Evolutionary conservation across 495 filamentous ascomycete genomes (phyloP), one percentile per base, ranked within the genome.

Genomic region (Penicillium egyptiacum): DNA sequence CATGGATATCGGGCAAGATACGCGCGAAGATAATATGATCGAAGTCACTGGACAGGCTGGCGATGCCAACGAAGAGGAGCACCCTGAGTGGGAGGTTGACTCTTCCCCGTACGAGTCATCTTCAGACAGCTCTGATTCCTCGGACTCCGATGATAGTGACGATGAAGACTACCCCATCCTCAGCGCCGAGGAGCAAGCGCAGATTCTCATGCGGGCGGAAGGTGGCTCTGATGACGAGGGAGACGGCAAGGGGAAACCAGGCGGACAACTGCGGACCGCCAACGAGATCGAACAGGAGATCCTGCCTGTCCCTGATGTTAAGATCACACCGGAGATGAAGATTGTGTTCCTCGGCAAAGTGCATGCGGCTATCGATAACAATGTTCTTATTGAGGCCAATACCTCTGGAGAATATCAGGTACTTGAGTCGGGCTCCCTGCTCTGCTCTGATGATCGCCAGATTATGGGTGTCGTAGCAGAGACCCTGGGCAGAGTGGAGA

Each of bases 401-500:
- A 83, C 78, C 1, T 83, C 88, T 2, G 92, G 90, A 55, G 88
- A 92, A 61, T 86, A 89, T 50, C 84, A 86, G 66, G 92, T 96
- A 0, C 78, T 97, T 11, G 89, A 96, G 51, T 82, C 75, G 11
- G 90, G 88, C 28, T 96, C 93, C 0, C 77, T 96, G 16, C 82
- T 98, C 3, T 96, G 90, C 70, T 79, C 86, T n/a, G 84, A 83
- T 60, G 82, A 94, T 62, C 79, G 90, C 37, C 80, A 76, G 26
- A 78, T 96, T 11, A 77, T 96, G 56, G 94, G 93, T 23, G 84
- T 84, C 20, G 80, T 98, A 5, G 76, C 85, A 6, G 94, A 98
- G 60, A 88, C 88, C 2, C 66, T 98, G 12, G 94, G 92, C 35
- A 78, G 86, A 60, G 91, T 96, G 2, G 82, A 87, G 58, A 84